Evolutionary conservation across 768 basidiomycete genomes (phyloP).

Genomic region (Phlegmacium glaucopus): DNA sequence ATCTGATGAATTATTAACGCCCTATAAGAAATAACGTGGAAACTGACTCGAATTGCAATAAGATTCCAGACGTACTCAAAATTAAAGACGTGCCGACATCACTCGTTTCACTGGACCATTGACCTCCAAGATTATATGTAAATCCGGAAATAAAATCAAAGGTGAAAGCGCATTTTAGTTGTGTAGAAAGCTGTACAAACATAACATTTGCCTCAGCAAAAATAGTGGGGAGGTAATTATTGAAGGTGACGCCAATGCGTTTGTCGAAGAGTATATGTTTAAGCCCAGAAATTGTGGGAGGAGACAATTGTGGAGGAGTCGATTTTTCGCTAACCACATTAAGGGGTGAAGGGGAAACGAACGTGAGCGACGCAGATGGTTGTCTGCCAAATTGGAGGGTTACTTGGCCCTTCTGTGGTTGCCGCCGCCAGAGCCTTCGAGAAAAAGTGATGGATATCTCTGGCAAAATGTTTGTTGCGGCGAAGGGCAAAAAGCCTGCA

Average conservation of each 20-base stretch:
- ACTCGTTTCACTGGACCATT: conserved; percentile 44
- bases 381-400: conserved; percentile 31
- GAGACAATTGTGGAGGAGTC: conserved; percentile 12
- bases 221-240: conserved; percentile 43
- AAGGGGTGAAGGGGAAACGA: conserved; percentile 41
- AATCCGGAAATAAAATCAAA: conserved; percentile 41
- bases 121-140: conserved; percentile 30
- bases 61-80: conserved; percentile 43
- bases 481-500: conserved; percentile 31
- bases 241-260: conserved; percentile 47
- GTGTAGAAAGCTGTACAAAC: conserved; percentile 53
- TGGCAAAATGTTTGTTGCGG: conserved; percentile 23
- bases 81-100: conserved; percentile 43
- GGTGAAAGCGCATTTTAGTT: conserved; percentile 48
- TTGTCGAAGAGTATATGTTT: conserved; percentile 43
- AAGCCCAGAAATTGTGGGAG: conserved; percentile 51
- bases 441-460: conserved; percentile 41
- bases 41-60: conserved; percentile 56
- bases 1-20: conserved; percentile 8
- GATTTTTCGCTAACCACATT: conserved; percentile 20
- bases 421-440: conserved; percentile 50
- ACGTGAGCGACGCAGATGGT: conserved; percentile 37
- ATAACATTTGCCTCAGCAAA: conserved; percentile 49
- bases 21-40: conserved; percentile 4
- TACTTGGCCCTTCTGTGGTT: conserved; percentile 44